Conservation (phyloP, 257 asterid species). For the Solanum ossicruentum region DNA sequence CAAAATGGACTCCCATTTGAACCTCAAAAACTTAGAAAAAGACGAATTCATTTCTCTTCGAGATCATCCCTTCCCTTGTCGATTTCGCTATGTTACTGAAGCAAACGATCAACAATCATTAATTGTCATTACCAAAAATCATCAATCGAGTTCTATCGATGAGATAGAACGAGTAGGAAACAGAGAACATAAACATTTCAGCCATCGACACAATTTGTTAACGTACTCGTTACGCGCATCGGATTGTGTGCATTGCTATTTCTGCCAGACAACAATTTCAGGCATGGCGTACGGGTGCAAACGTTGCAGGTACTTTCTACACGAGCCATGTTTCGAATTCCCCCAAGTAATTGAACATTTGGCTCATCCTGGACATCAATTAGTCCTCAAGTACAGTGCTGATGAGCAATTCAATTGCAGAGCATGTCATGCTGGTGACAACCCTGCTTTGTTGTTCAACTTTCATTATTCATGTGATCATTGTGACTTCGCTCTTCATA, state of each 20-base stretch:
- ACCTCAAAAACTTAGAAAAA: not conserved
- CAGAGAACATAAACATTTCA: not conserved
- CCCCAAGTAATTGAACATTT: not conserved
- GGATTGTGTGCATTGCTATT: not conserved
- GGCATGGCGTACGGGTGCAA: not conserved
- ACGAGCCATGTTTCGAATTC: not conserved
- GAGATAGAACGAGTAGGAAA: not conserved
- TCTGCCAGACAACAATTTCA: not conserved
- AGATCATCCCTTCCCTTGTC: not conserved
- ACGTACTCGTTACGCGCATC: not conserved
- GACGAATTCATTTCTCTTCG: not conserved
- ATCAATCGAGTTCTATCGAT: not conserved
- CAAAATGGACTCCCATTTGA: not conserved
- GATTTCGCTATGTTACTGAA: not conserved
- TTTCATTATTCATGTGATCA: not conserved
- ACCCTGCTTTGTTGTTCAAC: not conserved
- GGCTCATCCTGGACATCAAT: not conserved
- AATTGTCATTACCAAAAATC: not conserved
- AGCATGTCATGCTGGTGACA: not conserved
- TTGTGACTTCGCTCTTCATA: not conserved
- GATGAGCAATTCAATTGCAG: not conserved
- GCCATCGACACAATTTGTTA: not conserved
- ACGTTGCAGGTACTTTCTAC: not conserved
- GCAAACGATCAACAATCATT: not conserved
- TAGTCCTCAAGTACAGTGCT: not conserved